Evolutionary conservation across 2,329 filamentous ascomycete genomes (phyloP).

Genomic region (Cercospora nicotianae): DNA sequence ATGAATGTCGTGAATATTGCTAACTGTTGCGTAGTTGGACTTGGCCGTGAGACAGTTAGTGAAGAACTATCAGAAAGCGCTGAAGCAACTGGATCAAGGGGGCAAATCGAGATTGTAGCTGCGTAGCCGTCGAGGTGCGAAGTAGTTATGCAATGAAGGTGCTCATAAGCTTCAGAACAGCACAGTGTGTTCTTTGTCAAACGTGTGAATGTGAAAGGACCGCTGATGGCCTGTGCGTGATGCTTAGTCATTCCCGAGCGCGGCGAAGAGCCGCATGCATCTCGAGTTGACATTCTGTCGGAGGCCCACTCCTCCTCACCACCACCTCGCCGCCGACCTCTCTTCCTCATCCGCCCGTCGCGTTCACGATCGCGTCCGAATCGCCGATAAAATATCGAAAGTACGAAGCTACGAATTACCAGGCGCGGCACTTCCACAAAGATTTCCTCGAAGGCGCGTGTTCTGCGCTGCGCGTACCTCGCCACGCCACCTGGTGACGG

Average conservation of each 20-base stretch:
- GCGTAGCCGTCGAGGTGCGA: too few species aligned
- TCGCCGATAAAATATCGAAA: background rate
- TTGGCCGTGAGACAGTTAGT: conserved; percentile 67
- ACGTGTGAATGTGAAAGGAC: background rate
- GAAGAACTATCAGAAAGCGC: conserved; percentile 64
- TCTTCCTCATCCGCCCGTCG: background rate
- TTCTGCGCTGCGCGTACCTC: conserved; percentile 26
- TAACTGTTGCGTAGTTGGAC: conserved; percentile 48
- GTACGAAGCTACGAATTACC: background rate
- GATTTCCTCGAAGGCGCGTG: conserved; percentile 16
- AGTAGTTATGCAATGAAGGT: background rate
- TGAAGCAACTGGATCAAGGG: conserved; percentile 50
- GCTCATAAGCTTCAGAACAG: background rate
- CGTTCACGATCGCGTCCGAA: background rate
- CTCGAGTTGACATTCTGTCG: conserved; percentile 4
- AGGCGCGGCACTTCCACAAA: background rate
- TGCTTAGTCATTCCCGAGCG: background rate
- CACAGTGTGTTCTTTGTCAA: background rate
- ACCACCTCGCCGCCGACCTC: background rate
- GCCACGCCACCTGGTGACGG: conserved; percentile 22
- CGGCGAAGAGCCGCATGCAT: conserved; percentile 11
- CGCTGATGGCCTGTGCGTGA: background rate
- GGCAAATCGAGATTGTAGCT: conserved; percentile 46
- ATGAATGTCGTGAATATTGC: background rate
- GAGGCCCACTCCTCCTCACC: background rate